Conservation (phyloP, 78 protist species). For the Dictyostelium capitatum region DNA sequence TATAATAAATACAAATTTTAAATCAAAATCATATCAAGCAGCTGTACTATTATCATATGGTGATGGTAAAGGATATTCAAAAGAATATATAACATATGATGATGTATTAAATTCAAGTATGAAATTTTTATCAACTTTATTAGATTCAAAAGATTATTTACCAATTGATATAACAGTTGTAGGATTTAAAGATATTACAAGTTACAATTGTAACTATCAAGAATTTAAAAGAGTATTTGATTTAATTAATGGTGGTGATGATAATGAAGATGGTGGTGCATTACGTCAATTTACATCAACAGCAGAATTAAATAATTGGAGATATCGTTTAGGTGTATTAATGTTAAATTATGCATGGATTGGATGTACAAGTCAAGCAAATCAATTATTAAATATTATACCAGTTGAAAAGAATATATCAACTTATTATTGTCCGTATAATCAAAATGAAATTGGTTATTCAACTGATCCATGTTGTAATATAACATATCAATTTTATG, state of each 20-base stretch:
- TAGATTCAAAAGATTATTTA: background rate
- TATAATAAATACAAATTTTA: background rate
- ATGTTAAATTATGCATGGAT: constrained; percentile 2
- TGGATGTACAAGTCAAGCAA: background rate
- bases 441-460: background rate
- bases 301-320: background rate
- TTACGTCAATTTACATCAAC: background rate
- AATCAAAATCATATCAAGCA: background rate
- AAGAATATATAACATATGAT: background rate
- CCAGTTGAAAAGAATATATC: background rate
- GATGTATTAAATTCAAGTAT: background rate
- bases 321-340: background rate
- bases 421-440: background rate
- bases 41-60: background rate
- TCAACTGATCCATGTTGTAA: background rate
- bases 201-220: background rate
- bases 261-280: no score
- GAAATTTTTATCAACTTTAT: background rate
- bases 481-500: background rate
- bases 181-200: background rate
- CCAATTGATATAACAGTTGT: background rate
- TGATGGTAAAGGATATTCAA: background rate
- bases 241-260: background rate
- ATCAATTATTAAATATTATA: background rate
- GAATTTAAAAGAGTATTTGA: background rate